Evolutionary conservation across 2,329 filamentous ascomycete species (phyloP).

Genomic region (Penicillium sp.): DNA sequence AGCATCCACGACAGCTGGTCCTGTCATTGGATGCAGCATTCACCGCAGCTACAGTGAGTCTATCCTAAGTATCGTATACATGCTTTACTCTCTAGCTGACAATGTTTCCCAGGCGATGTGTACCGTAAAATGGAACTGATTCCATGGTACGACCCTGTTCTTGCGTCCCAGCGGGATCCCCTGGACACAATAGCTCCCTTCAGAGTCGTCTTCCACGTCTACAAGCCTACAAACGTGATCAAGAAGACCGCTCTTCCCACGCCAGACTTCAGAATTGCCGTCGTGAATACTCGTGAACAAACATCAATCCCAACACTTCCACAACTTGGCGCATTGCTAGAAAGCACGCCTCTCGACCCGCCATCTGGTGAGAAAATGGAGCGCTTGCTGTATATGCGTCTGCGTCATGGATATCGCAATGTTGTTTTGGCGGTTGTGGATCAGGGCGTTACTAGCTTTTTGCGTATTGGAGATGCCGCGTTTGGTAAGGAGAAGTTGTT

Average conservation of each 20-base stretch:
- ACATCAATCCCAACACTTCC: slow-evolving; percentile 70
- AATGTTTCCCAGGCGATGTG: slow-evolving; percentile 56
- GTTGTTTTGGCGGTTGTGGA: slow-evolving; percentile 87
- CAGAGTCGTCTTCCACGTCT: slow-evolving; percentile 76
- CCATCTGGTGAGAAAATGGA: slow-evolving; percentile 51
- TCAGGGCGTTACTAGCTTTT: slow-evolving; percentile 83
- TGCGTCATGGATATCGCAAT: slow-evolving; percentile 83
- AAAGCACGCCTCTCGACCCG: slow-evolving; percentile 69
- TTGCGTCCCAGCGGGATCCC: slow-evolving; percentile 22
- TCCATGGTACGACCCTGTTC: slow-evolving; percentile 64
- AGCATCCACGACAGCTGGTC: slow-evolving; percentile 42
- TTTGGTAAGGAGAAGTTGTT: slow-evolving; percentile 76
- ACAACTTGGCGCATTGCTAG: slow-evolving; percentile 70
- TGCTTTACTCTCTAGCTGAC: neutral
- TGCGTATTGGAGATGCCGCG: slow-evolving; percentile 75
- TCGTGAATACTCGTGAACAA: slow-evolving; percentile 70
- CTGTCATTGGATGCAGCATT: slow-evolving; percentile 53
- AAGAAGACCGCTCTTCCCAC: slow-evolving; percentile 75
- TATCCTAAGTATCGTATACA: neutral
- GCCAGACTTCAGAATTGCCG: slow-evolving; percentile 82
- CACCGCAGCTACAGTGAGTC: slow-evolving; percentile 54
- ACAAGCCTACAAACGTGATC: slow-evolving; percentile 71
- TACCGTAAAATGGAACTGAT: slow-evolving; percentile 76
- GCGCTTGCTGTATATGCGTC: slow-evolving; percentile 66
- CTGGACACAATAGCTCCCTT: slow-evolving; percentile 55